These are phyloP conservation scores for Solanum sitiens DNA, from an alignment of 257 asterid genomes.

Conservation along the genomic window DNA sequence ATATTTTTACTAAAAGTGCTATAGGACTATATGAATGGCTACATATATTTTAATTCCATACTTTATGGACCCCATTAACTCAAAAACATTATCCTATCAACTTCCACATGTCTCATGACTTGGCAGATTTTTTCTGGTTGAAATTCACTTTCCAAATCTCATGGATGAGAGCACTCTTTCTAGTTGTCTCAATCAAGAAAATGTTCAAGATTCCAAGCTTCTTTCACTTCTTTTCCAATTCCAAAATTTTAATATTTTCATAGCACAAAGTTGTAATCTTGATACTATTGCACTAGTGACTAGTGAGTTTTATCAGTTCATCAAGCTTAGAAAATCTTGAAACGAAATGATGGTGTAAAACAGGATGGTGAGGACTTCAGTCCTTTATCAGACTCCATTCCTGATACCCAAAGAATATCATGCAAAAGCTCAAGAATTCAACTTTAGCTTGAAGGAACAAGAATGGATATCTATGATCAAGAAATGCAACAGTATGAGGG, in stretches of 20 bases:
- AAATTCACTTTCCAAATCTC: constrained; percentile 27
- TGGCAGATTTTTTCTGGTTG: constrained; percentile 32
- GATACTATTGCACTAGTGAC: not conserved
- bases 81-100: constrained; percentile 54
- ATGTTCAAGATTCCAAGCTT: not conserved
- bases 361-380: constrained; percentile 52
- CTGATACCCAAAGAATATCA: constrained; percentile 18
- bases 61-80: constrained; percentile 20
- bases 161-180: constrained; percentile 21
- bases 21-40: constrained; percentile 17
- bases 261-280: not conserved
- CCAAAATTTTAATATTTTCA: not conserved
- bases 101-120: constrained; percentile 23
- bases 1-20: not conserved
- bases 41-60: not conserved
- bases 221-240: not conserved
- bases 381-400: constrained; percentile 41
- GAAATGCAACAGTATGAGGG: constrained; percentile 38
- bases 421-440: constrained; percentile 22
- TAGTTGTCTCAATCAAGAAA: not conserved
- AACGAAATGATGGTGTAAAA: constrained; percentile 14
- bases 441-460: constrained; percentile 41
- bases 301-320: not conserved
- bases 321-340: not conserved
- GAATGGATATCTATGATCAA: constrained; percentile 45